A percentile compares a stretch with the other conserved stretches of the same genome.
These are phyloP conservation scores for Macrocybe gigantea DNA, from an alignment of 768 basidiomycete genomes.

Conservation along the genomic window DNA sequence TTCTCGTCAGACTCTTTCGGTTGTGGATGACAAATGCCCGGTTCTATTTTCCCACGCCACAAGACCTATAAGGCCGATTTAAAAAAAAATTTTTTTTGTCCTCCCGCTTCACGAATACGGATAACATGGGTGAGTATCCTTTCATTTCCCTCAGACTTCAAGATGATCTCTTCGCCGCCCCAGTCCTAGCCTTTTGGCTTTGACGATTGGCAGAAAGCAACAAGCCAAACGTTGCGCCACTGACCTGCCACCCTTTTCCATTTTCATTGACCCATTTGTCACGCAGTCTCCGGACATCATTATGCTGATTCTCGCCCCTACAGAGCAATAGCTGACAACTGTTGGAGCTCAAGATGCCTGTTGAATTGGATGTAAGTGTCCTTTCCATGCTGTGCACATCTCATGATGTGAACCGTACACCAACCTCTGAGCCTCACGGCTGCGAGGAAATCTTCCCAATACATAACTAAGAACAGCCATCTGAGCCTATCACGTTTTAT, in stretches of 20 bases:
- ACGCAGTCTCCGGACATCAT: not conserved
- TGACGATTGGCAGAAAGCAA: conserved; percentile 64
- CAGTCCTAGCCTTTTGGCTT: conserved; percentile 57
- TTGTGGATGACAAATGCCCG: conserved; percentile 21
- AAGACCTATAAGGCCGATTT: conserved; percentile 1
- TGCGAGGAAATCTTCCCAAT: conserved; percentile 34
- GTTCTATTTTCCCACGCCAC: conserved; percentile 26
- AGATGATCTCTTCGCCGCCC: conserved; percentile 73
- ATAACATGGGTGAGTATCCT: conserved; percentile 21
- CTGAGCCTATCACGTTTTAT: conserved; percentile 42
- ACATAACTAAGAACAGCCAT: conserved; percentile 63
- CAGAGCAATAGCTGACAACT: too few species aligned
- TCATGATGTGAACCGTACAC: conserved; percentile 42
- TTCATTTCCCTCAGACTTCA: conserved; percentile 11
- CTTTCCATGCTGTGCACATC: conserved; percentile 5
- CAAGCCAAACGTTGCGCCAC: conserved; percentile 62
- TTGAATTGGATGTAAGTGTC: not conserved
- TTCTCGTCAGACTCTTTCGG: too few species aligned
- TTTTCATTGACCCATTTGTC: conserved; percentile 1
- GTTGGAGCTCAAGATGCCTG: too few species aligned
- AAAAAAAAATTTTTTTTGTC: conserved; percentile 13
- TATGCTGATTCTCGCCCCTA: not conserved
- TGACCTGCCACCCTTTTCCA: conserved; percentile 35
- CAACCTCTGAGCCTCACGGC: conserved; percentile 38
- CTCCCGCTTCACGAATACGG: conserved; percentile 6